These are phyloP conservation scores for Candida loeiensis DNA, from an alignment of 805 yeast species.

Conservation along the genomic window DNA sequence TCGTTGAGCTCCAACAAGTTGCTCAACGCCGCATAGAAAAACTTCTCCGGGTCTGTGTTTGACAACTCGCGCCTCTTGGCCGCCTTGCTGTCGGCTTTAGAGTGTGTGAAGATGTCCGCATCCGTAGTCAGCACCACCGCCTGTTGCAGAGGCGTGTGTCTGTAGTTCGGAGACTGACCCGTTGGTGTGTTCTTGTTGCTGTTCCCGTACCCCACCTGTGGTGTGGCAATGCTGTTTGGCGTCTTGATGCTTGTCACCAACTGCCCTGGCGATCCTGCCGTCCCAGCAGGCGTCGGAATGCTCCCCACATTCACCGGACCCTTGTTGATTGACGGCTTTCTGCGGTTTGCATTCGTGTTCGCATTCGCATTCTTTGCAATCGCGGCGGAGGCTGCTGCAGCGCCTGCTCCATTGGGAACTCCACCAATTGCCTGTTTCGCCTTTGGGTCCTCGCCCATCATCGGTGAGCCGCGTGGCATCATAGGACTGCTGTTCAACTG, in stretches of 20 bases:
- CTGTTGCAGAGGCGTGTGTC: conserved; percentile 5
- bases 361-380: conserved; percentile 8
- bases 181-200: conserved; percentile 42
- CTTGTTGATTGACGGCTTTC: conserved; percentile 21
- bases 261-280: conserved; percentile 37
- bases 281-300: conserved; percentile 34
- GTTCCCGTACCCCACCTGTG: conserved; percentile 31
- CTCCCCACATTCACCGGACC: conserved; percentile 23
- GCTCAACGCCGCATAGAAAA: conserved; percentile 49
- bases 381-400: conserved; percentile 4
- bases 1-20: conserved; percentile 48
- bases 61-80: conserved; percentile 46
- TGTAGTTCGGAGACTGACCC: conserved; percentile 34
- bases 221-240: conserved; percentile 42
- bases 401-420: conserved; percentile 2
- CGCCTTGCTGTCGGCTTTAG: conserved; percentile 39
- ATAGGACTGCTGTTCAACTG: conserved; percentile 25
- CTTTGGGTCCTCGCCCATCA: conserved; percentile 6
- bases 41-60: conserved; percentile 43
- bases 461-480: conserved; percentile 20
- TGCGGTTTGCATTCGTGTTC: conserved; percentile 13
- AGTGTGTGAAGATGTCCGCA: conserved; percentile 21
- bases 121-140: conserved; percentile 11
- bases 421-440: not conserved
- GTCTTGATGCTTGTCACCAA: conserved; percentile 40